These are phyloP conservation scores for Epithemia pelagica DNA, from an alignment of 108 stramenopile genomes.

Conservation along the genomic window DNA sequence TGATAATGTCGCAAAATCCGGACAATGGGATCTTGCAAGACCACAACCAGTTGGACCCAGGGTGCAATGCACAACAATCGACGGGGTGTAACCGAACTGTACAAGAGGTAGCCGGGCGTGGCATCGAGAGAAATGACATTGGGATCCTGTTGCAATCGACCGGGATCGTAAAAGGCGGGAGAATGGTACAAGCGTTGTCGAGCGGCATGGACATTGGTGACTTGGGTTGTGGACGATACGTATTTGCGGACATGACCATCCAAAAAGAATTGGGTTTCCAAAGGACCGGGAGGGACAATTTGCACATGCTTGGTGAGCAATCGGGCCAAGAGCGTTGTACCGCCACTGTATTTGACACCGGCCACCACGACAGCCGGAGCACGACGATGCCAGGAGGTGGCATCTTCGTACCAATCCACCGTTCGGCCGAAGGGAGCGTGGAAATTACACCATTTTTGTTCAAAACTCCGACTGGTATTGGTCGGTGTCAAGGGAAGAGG, in stretches of 20 bases:
- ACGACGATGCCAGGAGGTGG: conserved; percentile 9
- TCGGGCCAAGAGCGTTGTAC: conserved; percentile 2
- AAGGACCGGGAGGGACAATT: neutral
- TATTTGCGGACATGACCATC: conserved; percentile 7
- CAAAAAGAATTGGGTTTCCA: conserved; percentile 20
- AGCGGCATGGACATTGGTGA: conserved; percentile 7
- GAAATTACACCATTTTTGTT: neutral
- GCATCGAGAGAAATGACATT: conserved; percentile 13
- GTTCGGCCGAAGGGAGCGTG: neutral
- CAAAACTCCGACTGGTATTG: neutral
- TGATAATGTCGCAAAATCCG: conserved; percentile 19
- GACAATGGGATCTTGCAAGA: conserved; percentile 20
- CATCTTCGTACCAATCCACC: conserved; percentile 1
- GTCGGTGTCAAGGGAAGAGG: neutral
- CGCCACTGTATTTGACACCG: conserved; percentile 20
- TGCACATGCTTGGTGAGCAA: conserved; percentile 12
- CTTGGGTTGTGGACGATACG: neutral
- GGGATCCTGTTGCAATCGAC: conserved; percentile 1
- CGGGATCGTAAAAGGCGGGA: neutral
- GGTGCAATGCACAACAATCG: conserved; percentile 21
- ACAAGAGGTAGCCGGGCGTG: conserved; percentile 21
- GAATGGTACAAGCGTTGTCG: conserved; percentile 1
- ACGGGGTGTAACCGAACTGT: conserved; percentile 4
- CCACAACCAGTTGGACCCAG: conserved; percentile 21
- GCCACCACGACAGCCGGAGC: conserved; percentile 18